These are phyloP conservation scores for Euphorbia peplus DNA, from an alignment of 345 rosid species.

Conservation along the genomic window DNA sequence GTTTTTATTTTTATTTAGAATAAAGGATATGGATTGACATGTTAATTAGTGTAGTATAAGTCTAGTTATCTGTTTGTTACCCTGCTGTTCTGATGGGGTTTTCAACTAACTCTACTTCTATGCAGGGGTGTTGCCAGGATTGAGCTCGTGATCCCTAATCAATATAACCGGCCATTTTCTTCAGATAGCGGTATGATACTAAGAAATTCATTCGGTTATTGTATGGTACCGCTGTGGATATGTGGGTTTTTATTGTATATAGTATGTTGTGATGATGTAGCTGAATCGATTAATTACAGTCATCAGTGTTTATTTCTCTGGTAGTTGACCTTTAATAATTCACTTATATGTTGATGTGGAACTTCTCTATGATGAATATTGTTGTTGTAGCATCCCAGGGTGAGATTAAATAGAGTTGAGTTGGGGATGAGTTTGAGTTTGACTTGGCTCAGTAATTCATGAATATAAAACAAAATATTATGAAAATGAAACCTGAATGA, in stretches of 20 bases:
- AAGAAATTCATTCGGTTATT: not conserved
- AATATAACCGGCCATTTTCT: constrained; percentile 57
- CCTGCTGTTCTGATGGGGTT: not conserved
- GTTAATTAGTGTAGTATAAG: not conserved
- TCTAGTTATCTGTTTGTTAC: not conserved
- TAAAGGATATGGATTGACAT: not conserved
- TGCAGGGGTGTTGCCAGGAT: constrained; percentile 35
- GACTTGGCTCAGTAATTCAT: too few species aligned
- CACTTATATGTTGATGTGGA: not conserved
- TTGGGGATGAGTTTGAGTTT: not conserved
- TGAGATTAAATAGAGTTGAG: not conserved
- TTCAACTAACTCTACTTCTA: not conserved
- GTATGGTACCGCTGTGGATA: not conserved
- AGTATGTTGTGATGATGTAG: not conserved
- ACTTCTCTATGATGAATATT: not conserved
- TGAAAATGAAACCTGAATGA: too few species aligned
- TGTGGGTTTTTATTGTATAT: not conserved
- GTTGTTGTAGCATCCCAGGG: not conserved
- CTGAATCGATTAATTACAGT: not conserved
- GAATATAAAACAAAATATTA: too few species aligned
- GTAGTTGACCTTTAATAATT: not conserved
- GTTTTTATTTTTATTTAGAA: not conserved
- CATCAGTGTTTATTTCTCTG: not conserved
- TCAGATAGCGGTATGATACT: constrained; percentile 58
- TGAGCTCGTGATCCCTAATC: constrained; percentile 33